Evolutionary conservation across 208 protist species (phyloP).

Genomic region (Crithidia thermophila): DNA sequence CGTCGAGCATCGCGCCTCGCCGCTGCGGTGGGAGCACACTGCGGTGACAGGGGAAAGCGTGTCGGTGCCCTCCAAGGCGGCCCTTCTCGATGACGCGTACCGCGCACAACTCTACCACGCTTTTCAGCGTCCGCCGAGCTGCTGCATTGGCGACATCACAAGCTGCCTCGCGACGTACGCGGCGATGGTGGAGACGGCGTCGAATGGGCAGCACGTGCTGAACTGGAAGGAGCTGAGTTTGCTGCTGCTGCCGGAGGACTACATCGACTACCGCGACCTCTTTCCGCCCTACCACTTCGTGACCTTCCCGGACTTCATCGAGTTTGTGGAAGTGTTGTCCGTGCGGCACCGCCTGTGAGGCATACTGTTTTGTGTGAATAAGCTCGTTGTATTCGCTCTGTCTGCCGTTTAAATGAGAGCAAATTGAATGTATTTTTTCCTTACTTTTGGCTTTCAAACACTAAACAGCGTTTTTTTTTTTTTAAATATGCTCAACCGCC

Average conservation of each 20-base stretch:
- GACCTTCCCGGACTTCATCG: conserved; percentile 27
- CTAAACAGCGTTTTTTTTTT: too few relatives aligned
- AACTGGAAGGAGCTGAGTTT: conserved; percentile 30
- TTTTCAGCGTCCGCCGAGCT: conserved; percentile 32
- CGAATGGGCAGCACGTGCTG: conserved; percentile 17
- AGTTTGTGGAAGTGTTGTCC: conserved; percentile 41
- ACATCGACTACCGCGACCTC: conserved; percentile 33
- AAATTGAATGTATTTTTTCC: too few relatives aligned
- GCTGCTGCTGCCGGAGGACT: conserved; percentile 36
- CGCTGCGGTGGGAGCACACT: background rate
- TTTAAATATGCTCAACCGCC: too few relatives aligned
- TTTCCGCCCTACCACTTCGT: conserved; percentile 27
- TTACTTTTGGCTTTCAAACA: too few relatives aligned
- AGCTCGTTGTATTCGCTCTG: too few relatives aligned
- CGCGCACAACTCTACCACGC: conserved; percentile 26
- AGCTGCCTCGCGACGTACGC: conserved; percentile 19
- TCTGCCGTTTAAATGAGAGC: too few relatives aligned
- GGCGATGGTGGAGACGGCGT: conserved; percentile 25
- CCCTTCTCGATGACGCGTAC: conserved; percentile 16
- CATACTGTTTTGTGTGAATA: background rate
- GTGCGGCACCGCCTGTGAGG: conserved; percentile 21
- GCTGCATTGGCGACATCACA: conserved; percentile 13
- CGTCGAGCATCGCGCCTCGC: background rate
- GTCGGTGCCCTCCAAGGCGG: background rate
- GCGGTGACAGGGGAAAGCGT: background rate